Base-by-base conservation (phyloP, 2,329 filamentous ascomycete genomes). In the Colletotrichum higginsianum region DNA sequence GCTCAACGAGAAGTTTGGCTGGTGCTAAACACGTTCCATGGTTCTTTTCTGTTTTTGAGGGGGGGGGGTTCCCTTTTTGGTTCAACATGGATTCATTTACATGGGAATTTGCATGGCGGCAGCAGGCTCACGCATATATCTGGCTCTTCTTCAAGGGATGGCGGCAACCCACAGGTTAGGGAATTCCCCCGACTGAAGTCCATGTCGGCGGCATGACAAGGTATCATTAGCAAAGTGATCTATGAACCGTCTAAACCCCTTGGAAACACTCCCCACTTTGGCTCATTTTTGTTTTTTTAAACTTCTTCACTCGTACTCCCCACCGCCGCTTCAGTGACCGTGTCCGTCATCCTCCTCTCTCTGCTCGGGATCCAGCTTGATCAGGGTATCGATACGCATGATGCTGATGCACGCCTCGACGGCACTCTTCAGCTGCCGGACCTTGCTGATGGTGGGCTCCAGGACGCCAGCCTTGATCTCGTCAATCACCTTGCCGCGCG, bases 381-480 rank as follows among this genome's bases (percentile, higher is more conserved):
- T 98, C 84, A 99, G 88, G 75, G 96, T 98, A 86, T 99, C 96
- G 81, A 99, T 99, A 79, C 96, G 91, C 96, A 99, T 98, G 82
- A 99, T 98, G 80, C 95, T 94, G 83, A 99, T 97, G 84, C 96
- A 98, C 66, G 96, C 96, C 86, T 99, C 96, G 61, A 99, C 96
- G 38, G 96, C 96, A 84, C 93, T 97, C 92, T 99, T 99, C 80
- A 99, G 87, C 87, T 98, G 96, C 84, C 96, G 93, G 76, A 99
- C 90, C 89, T 99, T 99, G 89, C 96, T 98, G 87, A 99, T 95
- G 84, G 93, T 97, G 42, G 96, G 96, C 87, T 99, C 96, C 79
- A 99, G 84, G 73, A 99, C 95, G 80, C 96, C 96, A 15, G 94
- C 92, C 89, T 98, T 98, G 79, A 99, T 87, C 85, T 94, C 92